Conservation (phyloP, 2,329 filamentous ascomycete species). For the Colletotrichum cuscutae region DNA sequence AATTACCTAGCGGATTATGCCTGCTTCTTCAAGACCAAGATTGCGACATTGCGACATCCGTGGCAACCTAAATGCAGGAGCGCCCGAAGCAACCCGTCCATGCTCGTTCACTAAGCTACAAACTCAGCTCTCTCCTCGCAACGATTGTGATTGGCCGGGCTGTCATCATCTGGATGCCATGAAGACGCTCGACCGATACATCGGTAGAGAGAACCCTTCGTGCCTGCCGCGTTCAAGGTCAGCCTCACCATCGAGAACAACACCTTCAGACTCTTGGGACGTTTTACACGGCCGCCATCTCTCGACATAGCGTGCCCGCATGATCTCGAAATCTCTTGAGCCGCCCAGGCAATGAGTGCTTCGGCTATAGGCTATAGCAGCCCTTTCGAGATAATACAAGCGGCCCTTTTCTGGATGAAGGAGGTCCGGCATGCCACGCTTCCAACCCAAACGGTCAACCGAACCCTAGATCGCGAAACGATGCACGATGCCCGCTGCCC, state of each 20-base stretch:
- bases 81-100: neutral
- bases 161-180: slow-evolving; percentile 1
- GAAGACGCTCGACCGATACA: neutral
- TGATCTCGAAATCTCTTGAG: neutral
- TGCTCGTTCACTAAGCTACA: neutral
- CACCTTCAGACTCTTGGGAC: neutral
- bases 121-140: neutral
- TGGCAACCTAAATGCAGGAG: neutral
- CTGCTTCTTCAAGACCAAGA: neutral
- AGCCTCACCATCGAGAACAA: slow-evolving; percentile 1
- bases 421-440: neutral
- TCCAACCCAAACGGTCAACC: slow-evolving; percentile 21
- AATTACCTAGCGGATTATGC: slow-evolving; percentile 10
- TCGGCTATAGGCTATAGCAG: neutral
- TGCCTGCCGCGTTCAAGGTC: neutral
- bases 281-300: slow-evolving; percentile 1
- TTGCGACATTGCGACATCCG: slow-evolving; percentile 11
- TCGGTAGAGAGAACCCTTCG: neutral
- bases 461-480: slow-evolving; percentile 20
- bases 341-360: neutral
- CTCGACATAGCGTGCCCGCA: neutral
- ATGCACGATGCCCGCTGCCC: slow-evolving; percentile 16
- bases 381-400: too few species aligned
- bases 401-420: neutral
- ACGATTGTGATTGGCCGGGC: neutral